phyloP scores from a whole-genome alignment of 352 stramenopile genomes.

The Pythium brachiatum region DNA sequence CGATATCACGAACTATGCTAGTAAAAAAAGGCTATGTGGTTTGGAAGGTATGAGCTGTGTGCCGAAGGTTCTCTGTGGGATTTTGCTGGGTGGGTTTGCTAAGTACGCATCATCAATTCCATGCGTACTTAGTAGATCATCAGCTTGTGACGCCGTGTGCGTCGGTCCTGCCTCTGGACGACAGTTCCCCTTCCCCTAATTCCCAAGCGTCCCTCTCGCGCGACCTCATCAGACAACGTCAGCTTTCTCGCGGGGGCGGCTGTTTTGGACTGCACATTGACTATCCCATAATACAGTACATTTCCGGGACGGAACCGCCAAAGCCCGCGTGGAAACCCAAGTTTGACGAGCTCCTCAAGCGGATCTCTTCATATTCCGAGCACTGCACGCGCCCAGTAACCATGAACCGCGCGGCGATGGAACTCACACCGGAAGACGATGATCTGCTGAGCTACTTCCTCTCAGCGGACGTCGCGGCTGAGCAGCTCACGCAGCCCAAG shows the following conservation, averaged over 20 bases:
- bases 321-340: neutral
- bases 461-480: constrained; percentile 62
- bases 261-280: neutral
- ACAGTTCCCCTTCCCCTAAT: constrained; percentile 1
- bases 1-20: no score
- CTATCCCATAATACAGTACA: neutral
- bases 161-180: constrained; percentile 29
- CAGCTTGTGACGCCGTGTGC: constrained; percentile 21
- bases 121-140: constrained; percentile 14
- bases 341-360: neutral
- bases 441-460: constrained; percentile 88
- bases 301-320: neutral
- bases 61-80: constrained; percentile 14
- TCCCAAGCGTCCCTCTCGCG: constrained; percentile 4
- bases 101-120: neutral
- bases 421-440: constrained; percentile 84
- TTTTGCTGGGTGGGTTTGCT: neutral
- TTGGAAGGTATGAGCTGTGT: neutral
- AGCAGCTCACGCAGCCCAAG: constrained; percentile 44
- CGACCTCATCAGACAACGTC: neutral
- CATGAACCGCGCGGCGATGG: constrained; percentile 40
- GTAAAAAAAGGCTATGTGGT: no score
- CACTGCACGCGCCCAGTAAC: neutral
- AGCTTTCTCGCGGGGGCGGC: neutral
- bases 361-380: neutral